Base-by-base conservation (phyloP, 129 eudicot genomes). In the Escallonia rubra region DNA sequence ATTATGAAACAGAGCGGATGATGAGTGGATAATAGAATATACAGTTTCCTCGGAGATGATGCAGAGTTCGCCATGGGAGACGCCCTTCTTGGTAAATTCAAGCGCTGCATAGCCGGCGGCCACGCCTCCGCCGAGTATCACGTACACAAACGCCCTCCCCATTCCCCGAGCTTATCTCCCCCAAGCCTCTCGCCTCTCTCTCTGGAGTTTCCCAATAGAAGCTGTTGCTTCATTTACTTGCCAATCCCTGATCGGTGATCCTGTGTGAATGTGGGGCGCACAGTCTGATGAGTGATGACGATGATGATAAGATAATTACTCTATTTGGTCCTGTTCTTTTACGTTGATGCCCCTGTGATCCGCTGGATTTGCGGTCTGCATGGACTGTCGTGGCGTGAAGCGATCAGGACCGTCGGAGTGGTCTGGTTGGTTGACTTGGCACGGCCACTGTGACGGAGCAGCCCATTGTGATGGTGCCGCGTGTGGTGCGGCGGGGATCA, bases 101-200 rank as follows among this genome's bases (percentile, higher is more conserved):
- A 81, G 98, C 69, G 98, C 95, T 38, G 98, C 98, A 47, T 93
- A 93, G 43, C 98, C 98, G 58, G 98, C 96, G 12, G 98, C 91
- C 2, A 93, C 98, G 6, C 98, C 98, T 52, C 98, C 98, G 11
- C 98, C 98, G 43, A 93, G 75, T 68, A 93, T 89, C 54, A 86
- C 96, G 71, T 89, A 93, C 75, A 86, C 86, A 62, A 89, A 93
- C 8, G 98, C 96, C 69, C 98, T 80, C 12, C 96, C 96, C 98
- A 92, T 89, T 74, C 67, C 51, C 50, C 8, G 14, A 16, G 40
- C n/a, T 34, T 59, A 58, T 66, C 58, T 38, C 61, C 39, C 65
- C 68, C 64, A 40, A 75, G 13, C 8, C 70, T 46, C 10, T 64
- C 59, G 47, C 70, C 51, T 74, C 63, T 74, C 77, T 75, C 74